These are phyloP conservation scores for Solanum hybrid DNA, from an alignment of 305 asterid species.

Conservation along the genomic window DNA sequence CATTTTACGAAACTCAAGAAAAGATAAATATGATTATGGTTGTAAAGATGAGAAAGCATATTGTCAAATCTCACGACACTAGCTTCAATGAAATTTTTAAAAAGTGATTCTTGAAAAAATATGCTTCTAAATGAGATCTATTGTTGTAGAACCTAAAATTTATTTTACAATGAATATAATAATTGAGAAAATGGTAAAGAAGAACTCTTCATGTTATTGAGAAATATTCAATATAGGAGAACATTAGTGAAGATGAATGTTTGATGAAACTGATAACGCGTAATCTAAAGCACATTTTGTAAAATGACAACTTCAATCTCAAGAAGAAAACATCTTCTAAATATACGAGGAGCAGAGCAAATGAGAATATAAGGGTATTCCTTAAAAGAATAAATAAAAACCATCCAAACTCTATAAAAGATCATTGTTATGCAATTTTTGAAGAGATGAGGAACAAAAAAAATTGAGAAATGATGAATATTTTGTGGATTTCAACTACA, in stretches of 20 bases:
- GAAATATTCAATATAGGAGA: not conserved
- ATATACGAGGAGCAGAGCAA: not conserved
- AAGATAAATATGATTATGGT: not conserved
- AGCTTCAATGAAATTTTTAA: not conserved
- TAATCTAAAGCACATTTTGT: not conserved
- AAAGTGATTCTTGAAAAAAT: not conserved
- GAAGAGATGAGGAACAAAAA: not conserved
- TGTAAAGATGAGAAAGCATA: not conserved
- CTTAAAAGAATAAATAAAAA: not conserved
- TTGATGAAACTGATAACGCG: not conserved
- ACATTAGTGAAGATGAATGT: not conserved
- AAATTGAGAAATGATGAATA: not conserved
- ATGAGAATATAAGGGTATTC: not conserved
- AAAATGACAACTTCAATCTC: not conserved
- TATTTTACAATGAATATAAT: not conserved
- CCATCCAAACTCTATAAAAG: not conserved
- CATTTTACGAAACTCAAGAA: not conserved
- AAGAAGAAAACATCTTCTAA: not conserved
- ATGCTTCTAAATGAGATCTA: not conserved
- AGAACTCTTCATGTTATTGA: not conserved
- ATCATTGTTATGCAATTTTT: not conserved
- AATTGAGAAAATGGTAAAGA: not conserved
- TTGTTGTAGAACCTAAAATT: not conserved
- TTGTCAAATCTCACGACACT: not conserved
- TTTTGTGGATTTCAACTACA: not conserved